Percentiles rank a stretch among this genome's conserved stretches.
Conservation (phyloP, 1,284 basidiomycete species). For the Inonotus hispidus region DNA sequence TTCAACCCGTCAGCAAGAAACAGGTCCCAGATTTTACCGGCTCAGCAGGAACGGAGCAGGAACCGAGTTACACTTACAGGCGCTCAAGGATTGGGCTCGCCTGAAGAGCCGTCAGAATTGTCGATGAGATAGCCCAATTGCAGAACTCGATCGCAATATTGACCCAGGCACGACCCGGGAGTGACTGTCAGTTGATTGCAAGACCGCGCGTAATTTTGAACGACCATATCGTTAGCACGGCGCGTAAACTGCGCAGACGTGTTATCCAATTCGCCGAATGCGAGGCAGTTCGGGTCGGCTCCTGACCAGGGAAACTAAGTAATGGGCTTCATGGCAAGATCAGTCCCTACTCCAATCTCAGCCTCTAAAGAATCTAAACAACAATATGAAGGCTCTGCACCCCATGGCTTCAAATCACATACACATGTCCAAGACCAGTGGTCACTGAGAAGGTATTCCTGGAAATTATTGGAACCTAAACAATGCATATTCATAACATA, state of each 20-base stretch:
- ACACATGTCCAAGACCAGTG: slow-evolving; percentile 19
- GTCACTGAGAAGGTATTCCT: slow-evolving; percentile 22
- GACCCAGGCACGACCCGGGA: slow-evolving; percentile 7
- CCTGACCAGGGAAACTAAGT: slow-evolving; percentile 6
- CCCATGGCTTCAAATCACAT: neutral
- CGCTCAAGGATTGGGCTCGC: no score
- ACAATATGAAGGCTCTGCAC: neutral
- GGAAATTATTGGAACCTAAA: neutral
- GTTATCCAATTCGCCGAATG: slow-evolving; percentile 20
- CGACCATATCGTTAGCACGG: slow-evolving; percentile 20
- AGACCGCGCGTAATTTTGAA: neutral
- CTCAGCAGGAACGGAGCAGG: no score
- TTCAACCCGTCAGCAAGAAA: no score
- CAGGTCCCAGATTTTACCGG: no score
- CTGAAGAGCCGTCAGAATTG: no score
- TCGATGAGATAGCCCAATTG: slow-evolving; percentile 15
- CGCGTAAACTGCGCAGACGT: slow-evolving; percentile 21
- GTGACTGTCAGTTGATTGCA: no score
- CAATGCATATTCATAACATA: neutral
- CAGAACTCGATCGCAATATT: slow-evolving; percentile 24
- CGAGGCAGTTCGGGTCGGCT: slow-evolving; percentile 20
- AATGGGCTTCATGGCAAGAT: slow-evolving; percentile 13
- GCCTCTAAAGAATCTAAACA: slow-evolving; percentile 20
- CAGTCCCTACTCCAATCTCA: slow-evolving; percentile 22
- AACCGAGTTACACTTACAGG: no score